These are phyloP conservation scores for Sphagnurus paluster DNA, from an alignment of 1,284 basidiomycete species.

Conservation along the genomic window DNA sequence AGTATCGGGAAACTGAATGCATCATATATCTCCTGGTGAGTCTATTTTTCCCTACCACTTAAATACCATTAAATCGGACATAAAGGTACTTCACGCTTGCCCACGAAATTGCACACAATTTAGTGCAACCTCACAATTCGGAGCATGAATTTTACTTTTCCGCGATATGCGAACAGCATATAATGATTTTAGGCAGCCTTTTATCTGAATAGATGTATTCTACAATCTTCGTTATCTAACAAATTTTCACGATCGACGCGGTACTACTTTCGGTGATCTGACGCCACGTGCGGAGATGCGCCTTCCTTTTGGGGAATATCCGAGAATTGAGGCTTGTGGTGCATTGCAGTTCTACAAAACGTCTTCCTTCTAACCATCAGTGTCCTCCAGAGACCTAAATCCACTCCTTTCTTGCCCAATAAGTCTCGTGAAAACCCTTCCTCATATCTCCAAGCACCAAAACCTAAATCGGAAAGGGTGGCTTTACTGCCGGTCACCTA, in stretches of 20 bases:
- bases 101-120: slow-evolving; percentile 89
- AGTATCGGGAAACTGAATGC: slow-evolving; percentile 54
- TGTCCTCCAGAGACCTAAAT: slow-evolving; percentile 1
- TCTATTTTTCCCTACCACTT: not conserved
- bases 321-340: slow-evolving; percentile 6
- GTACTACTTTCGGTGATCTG: slow-evolving; percentile 6
- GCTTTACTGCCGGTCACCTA: not conserved
- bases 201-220: slow-evolving; percentile 14
- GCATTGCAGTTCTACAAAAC: slow-evolving; percentile 4
- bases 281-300: slow-evolving; percentile 12
- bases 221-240: not conserved
- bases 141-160: slow-evolving; percentile 96
- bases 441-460: not conserved
- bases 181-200: slow-evolving; percentile 34
- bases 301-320: slow-evolving; percentile 17
- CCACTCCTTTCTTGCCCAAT: not conserved
- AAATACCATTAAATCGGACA: not conserved
- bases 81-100: slow-evolving; percentile 87
- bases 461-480: not conserved
- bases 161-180: slow-evolving; percentile 75
- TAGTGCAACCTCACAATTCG: slow-evolving; percentile 76
- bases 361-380: slow-evolving; percentile 13
- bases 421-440: not conserved
- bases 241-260: not conserved
- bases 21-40: slow-evolving; percentile 79